These are phyloP conservation scores for Globisporangium recalcitrans DNA, from an alignment of 352 stramenopile genomes.

Conservation along the genomic window DNA sequence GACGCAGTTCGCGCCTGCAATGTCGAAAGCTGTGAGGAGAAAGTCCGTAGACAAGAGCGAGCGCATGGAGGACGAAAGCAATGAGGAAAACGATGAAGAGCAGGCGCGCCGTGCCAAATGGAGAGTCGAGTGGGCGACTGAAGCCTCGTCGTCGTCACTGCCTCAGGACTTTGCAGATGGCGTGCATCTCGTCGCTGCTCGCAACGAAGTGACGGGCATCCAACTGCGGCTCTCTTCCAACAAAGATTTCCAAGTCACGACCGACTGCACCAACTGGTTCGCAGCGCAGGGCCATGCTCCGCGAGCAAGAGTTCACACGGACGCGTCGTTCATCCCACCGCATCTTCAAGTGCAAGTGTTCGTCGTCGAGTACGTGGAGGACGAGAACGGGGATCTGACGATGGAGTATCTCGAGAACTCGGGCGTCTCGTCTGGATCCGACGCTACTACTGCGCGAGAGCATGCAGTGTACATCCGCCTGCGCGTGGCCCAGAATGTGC, in stretches of 20 bases:
- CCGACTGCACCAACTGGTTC: constrained; percentile 56
- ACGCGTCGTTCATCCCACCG: constrained; percentile 50
- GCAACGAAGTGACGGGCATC: constrained; percentile 52
- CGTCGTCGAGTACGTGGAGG: constrained; percentile 52
- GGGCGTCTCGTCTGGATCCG: constrained; percentile 23
- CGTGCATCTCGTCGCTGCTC: constrained; percentile 33
- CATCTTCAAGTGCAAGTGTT: constrained; percentile 45
- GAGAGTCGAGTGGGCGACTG: constrained; percentile 32
- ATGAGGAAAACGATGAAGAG: constrained; percentile 11
- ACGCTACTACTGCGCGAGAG: constrained; percentile 27
- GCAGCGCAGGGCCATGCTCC: constrained; percentile 47
- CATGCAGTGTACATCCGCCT: constrained; percentile 61
- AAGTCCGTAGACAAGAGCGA: background rate
- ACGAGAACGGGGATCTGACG: constrained; percentile 45
- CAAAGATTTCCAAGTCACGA: constrained; percentile 42
- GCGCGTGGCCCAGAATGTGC: constrained; percentile 28
- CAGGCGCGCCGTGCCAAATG: constrained; percentile 1
- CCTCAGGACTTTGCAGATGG: constrained; percentile 31
- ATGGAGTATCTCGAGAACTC: constrained; percentile 57
- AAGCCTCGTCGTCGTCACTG: constrained; percentile 9
- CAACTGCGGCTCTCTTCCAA: constrained; percentile 59
- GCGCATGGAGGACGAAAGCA: constrained; percentile 15
- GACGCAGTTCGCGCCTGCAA: constrained; percentile 43
- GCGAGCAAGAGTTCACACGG: constrained; percentile 46
- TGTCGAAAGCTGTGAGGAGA: constrained; percentile 33